Percentiles rank a stretch among this genome's conserved stretches.
Conservation (phyloP, 2,329 filamentous ascomycete genomes). For the Penicillium fuscoglaucum region DNA sequence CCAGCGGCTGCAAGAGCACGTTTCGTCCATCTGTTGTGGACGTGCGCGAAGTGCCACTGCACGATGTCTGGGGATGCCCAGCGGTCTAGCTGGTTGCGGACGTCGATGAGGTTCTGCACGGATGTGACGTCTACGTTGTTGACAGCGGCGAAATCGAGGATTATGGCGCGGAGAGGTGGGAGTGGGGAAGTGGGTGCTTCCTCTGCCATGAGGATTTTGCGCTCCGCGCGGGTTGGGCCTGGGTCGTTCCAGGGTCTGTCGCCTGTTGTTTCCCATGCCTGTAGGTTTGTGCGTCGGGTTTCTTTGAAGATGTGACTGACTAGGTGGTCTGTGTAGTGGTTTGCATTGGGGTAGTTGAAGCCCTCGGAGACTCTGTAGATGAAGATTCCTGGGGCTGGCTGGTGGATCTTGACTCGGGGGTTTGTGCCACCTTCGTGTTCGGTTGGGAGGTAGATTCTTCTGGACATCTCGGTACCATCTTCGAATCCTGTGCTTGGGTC, state of each 20-base stretch:
- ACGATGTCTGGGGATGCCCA: slow-evolving; percentile 75
- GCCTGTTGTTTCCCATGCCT: slow-evolving; percentile 62
- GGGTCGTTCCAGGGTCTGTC: slow-evolving; percentile 94
- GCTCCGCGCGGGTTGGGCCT: slow-evolving; percentile 54
- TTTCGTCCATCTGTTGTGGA: slow-evolving; percentile 90
- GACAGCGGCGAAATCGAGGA: slow-evolving; percentile 85
- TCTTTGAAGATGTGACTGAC: slow-evolving; percentile 63
- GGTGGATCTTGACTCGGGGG: slow-evolving; percentile 70
- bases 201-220: slow-evolving; percentile 49
- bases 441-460: slow-evolving; percentile 73
- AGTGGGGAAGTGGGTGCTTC: slow-evolving; percentile 48
- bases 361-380: slow-evolving; percentile 90
- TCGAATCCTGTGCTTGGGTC: background rate
- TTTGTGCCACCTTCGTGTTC: slow-evolving; percentile 84
- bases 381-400: slow-evolving; percentile 83
- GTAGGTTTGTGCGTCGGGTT: slow-evolving; percentile 71
- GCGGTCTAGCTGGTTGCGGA: slow-evolving; percentile 85
- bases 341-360: slow-evolving; percentile 90
- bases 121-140: slow-evolving; percentile 90
- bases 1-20: slow-evolving; percentile 79
- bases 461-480: background rate
- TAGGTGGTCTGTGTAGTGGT: slow-evolving; percentile 77
- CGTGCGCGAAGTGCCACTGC: slow-evolving; percentile 87
- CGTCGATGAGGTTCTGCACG: slow-evolving; percentile 83
- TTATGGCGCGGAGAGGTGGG: slow-evolving; percentile 75